Conservation (phyloP, 225 moss, liverwort and hornwort genomes). For the Thuidium tamariscinum region DNA sequence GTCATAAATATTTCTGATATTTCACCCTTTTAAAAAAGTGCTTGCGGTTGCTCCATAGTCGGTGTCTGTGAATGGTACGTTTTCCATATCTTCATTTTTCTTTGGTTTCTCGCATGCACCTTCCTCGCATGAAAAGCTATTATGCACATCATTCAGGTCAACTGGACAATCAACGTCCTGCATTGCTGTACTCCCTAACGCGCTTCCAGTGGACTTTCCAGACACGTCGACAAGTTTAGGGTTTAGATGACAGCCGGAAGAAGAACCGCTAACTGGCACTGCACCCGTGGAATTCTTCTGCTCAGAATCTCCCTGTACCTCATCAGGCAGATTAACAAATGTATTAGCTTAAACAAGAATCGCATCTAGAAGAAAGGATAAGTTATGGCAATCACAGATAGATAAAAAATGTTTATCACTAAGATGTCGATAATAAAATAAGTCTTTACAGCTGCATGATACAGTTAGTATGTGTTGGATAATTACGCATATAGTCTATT, state of each 20-base stretch:
- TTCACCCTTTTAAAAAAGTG: slow-evolving; percentile 50
- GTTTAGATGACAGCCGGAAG: neutral
- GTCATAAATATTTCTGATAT: neutral
- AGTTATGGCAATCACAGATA: neutral
- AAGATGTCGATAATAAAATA: neutral
- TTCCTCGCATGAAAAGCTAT: neutral
- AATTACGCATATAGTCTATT: neutral
- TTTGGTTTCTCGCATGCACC: neutral
- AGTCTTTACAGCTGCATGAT: neutral
- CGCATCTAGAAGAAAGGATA: neutral
- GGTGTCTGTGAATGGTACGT: neutral
- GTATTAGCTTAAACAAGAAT: neutral
- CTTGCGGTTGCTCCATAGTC: slow-evolving; percentile 24
- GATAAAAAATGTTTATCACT: neutral
- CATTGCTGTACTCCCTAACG: neutral
- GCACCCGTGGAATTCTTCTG: neutral
- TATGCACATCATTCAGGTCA: slow-evolving; percentile 19
- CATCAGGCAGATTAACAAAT: neutral
- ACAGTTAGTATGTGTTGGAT: neutral
- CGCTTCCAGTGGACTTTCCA: neutral
- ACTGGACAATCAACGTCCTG: neutral
- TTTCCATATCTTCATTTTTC: neutral
- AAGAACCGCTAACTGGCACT: neutral
- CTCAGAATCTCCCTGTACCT: slow-evolving; percentile 17
- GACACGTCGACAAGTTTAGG: neutral